These are phyloP conservation scores for Rhodotorula glutinis DNA, from an alignment of 1,284 basidiomycete species.

Conservation along the genomic window DNA sequence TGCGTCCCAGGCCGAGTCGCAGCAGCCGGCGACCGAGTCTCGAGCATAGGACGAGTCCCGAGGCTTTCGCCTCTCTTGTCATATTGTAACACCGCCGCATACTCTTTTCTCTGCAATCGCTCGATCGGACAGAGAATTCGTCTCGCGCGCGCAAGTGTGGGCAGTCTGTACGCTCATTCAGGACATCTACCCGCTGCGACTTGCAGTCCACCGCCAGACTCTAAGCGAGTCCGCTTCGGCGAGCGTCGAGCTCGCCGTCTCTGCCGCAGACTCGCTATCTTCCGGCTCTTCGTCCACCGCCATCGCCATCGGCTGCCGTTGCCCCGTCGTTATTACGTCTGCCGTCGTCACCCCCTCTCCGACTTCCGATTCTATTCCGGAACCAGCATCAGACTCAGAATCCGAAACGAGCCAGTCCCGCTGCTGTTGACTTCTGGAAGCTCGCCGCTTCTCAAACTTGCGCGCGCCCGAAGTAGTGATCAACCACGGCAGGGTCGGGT, in stretches of 20 bases:
- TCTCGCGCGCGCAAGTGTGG: no score
- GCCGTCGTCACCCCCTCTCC: no score
- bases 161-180: not conserved
- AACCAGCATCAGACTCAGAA: not conserved
- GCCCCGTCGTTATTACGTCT: no score
- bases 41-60: not conserved
- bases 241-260: no score
- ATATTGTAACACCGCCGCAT: not conserved
- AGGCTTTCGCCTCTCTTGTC: no score
- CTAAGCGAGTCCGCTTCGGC: not conserved
- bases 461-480: conserved; percentile 11
- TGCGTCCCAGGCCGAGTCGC: conserved; percentile 5
- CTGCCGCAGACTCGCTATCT: no score
- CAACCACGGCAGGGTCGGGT: conserved; percentile 11
- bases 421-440: not conserved
- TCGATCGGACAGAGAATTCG: no score
- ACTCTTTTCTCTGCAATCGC: no score
- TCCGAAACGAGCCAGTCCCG: not conserved
- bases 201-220: not conserved
- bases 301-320: no score
- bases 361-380: not conserved
- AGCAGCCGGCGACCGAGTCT: not conserved
- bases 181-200: not conserved
- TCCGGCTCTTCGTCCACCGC: no score
- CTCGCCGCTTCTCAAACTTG: not conserved